Evolutionary conservation across 1,139 yeast species (phyloP).

Genomic region (Protomyces arabidopsidicola): DNA sequence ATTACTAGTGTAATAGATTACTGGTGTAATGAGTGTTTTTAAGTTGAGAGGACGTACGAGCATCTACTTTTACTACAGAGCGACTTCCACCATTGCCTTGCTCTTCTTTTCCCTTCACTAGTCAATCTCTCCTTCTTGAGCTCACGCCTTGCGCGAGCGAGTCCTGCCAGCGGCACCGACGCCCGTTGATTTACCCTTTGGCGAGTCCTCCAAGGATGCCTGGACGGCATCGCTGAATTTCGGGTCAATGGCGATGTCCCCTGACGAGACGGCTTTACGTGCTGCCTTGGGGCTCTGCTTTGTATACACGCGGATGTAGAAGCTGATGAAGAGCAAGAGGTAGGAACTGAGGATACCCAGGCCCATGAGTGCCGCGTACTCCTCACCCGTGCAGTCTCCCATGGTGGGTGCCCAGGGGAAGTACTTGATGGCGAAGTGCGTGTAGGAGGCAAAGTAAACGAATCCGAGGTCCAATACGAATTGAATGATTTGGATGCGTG

Average conservation of each 20-base stretch:
- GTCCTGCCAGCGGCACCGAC: conserved; percentile 13
- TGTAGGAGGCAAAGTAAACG: conserved; percentile 86
- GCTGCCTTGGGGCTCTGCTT: conserved; percentile 38
- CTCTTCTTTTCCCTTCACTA: not conserved
- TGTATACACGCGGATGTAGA: conserved; percentile 83
- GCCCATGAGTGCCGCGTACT: conserved; percentile 87
- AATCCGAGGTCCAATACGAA: conserved; percentile 82
- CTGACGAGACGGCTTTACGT: conserved; percentile 11
- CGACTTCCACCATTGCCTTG: not conserved
- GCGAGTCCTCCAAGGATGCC: conserved; percentile 21
- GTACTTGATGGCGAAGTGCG: conserved; percentile 40
- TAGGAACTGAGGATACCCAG: conserved; percentile 84
- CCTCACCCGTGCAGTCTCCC: conserved; percentile 89
- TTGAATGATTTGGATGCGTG: conserved; percentile 91
- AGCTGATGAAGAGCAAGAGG: conserved; percentile 83
- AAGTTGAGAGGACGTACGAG: not conserved
- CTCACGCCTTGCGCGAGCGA: conserved; percentile 27
- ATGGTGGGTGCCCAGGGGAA: conserved; percentile 62
- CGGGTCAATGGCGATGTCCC: conserved; percentile 23
- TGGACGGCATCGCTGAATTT: conserved; percentile 21
- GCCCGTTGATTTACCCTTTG: conserved; percentile 4
- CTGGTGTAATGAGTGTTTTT: not conserved
- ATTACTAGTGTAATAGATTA: not conserved
- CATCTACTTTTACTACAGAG: not conserved
- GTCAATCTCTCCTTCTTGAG: not conserved